Base-by-base conservation (phyloP, 2,329 filamentous ascomycete species). In the Colletotrichum sp. region DNA sequence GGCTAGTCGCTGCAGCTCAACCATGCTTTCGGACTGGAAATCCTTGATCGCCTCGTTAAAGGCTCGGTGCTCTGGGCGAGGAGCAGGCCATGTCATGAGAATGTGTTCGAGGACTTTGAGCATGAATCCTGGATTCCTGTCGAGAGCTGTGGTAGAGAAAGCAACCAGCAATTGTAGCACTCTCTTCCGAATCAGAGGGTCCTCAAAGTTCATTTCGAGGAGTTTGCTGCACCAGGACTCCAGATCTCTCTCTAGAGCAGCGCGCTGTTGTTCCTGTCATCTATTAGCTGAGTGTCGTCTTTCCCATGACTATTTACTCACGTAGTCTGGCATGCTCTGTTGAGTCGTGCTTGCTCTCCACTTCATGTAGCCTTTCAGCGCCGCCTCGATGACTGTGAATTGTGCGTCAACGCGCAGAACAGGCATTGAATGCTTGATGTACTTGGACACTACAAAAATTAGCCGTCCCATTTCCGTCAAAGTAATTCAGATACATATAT, bases 1-100 rank as follows among this genome's bases (percentile, higher is more conserved):
- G 8, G 96, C 96, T 55, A 99, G 89, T 72, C 96, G 92, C 81
- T 98, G 96, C 75, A 99, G 89, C 84, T 99, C 96, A 72, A 95
- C 90, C 84, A 96, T 95, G 80, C 95, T 95, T 81, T 98, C 92
- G 5, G 91, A 92, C 82, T 98, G 96, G 18, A 99, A 89, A 74
- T 98, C 95, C 82, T 96, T 97, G 44, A 98, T 94, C 2, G 96
- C 94, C 78, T 99, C 97, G 16, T 95, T 96, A 83, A 96, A 98
- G 5, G 92, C 88, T 55, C 91, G 89, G 80, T 94, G 91, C 60
- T 94, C 91, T 4, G 94, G 92, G 71, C 95, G 91, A 59, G 95
- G 92, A 5, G 91, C 88, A n/a, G 95, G 92, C 85, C 94, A 94
- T 39, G 95, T 96, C 81, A 96, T 92, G 49, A 99, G 89, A 77